Evolutionary conservation across 805 yeast species (phyloP).

Genomic region (Spathaspora passalidarum): DNA sequence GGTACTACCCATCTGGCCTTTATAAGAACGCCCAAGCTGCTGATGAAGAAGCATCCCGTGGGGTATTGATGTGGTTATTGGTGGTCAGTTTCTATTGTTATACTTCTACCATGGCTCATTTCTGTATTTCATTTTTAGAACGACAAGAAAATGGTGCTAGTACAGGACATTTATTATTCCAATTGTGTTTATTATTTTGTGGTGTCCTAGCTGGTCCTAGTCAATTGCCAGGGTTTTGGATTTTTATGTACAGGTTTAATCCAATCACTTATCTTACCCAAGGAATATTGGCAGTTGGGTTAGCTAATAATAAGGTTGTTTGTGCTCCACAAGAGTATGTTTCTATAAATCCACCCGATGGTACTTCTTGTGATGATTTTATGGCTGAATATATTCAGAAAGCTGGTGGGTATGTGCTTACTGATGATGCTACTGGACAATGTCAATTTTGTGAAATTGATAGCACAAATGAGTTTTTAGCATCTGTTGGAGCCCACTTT

Average conservation of each 20-base stretch:
- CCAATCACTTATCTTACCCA: slow-evolving; percentile 64
- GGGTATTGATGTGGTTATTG: slow-evolving; percentile 35
- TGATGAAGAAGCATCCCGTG: slow-evolving; percentile 32
- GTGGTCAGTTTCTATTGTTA: slow-evolving; percentile 21
- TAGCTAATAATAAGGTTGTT: slow-evolving; percentile 33
- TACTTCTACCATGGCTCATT: slow-evolving; percentile 24
- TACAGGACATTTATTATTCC: slow-evolving; percentile 22
- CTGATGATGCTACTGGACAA: slow-evolving; percentile 36
- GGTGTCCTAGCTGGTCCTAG: slow-evolving; percentile 30
- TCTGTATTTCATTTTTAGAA: slow-evolving; percentile 26
- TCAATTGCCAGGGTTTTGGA: slow-evolving; percentile 46
- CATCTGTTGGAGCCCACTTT: slow-evolving; percentile 39
- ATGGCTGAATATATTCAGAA: slow-evolving; percentile 26
- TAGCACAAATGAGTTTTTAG: slow-evolving; percentile 59
- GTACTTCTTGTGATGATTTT: slow-evolving; percentile 21
- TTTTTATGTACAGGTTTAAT: slow-evolving; percentile 70
- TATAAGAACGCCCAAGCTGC: slow-evolving; percentile 51
- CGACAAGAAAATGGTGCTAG: slow-evolving; percentile 30
- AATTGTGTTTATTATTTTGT: slow-evolving; percentile 32
- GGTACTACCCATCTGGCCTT: slow-evolving; percentile 60
- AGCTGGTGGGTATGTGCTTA: slow-evolving; percentile 47
- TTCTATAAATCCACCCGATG: slow-evolving; percentile 17
- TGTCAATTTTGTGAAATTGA: slow-evolving; percentile 63
- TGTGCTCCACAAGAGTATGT: slow-evolving; percentile 21
- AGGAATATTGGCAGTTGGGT: slow-evolving; percentile 39